Evolutionary conservation across 2,329 filamentous ascomycete species (phyloP).

Genomic region (Elsinoe fawcettii): DNA sequence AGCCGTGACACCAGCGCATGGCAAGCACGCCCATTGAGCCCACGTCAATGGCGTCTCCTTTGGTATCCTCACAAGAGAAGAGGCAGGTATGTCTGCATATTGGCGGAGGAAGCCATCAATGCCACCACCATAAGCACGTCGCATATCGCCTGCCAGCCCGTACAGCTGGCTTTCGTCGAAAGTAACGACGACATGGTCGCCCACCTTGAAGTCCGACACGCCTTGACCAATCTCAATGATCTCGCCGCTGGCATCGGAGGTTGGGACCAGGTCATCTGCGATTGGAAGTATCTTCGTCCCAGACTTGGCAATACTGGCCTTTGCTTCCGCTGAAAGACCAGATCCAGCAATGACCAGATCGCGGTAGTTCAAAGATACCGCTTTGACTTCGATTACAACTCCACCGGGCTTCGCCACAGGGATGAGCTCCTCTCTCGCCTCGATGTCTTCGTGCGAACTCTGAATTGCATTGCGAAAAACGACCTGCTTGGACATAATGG

Average conservation of each 20-base stretch:
- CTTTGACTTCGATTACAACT: constrained; percentile 45
- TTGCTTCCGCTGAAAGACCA: not conserved
- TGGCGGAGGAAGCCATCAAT: constrained; percentile 50
- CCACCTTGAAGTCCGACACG: constrained; percentile 31
- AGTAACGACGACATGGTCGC: constrained; percentile 56
- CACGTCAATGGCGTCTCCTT: constrained; percentile 21
- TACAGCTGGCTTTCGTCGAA: constrained; percentile 31
- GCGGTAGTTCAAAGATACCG: constrained; percentile 49
- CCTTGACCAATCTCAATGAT: constrained; percentile 44
- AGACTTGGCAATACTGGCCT: not conserved
- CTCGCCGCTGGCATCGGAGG: constrained; percentile 62
- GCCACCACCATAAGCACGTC: constrained; percentile 51
- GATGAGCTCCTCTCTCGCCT: constrained; percentile 18
- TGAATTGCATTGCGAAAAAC: not conserved
- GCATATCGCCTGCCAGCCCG: constrained; percentile 42
- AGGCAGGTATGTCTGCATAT: constrained; percentile 52
- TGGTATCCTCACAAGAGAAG: constrained; percentile 50
- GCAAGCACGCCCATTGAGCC: constrained; percentile 20
- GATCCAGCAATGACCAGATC: constrained; percentile 30
- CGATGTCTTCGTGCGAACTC: not conserved
- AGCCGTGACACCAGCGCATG: constrained; percentile 22
- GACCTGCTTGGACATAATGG: not conserved
- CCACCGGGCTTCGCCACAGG: constrained; percentile 33
- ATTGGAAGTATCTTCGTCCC: constrained; percentile 19
- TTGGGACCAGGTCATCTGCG: constrained; percentile 47